Conservation (phyloP, 306 rosid genomes). For the Mimosa bimucronata region DNA sequence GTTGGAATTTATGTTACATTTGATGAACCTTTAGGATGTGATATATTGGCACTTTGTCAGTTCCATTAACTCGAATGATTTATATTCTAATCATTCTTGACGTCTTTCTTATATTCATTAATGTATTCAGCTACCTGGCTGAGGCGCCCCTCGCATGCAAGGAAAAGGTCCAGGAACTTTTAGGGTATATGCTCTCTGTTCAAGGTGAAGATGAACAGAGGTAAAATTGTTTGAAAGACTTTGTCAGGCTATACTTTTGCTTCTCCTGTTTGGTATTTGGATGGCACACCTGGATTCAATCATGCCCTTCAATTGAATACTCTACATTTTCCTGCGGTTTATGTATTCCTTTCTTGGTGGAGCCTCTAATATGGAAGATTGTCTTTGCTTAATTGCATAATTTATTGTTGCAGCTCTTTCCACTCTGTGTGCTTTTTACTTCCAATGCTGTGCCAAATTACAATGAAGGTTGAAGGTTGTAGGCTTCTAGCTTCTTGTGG, state of each 20-base stretch:
- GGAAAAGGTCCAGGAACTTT: constrained; percentile 74
- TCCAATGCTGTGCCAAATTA: constrained; percentile 82
- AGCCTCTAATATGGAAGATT: constrained; percentile 19
- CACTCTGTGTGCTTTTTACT: constrained; percentile 79
- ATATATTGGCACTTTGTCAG: constrained; percentile 1
- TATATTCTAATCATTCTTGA: constrained; percentile 23
- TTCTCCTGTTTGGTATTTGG: background rate
- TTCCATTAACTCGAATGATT: constrained; percentile 16
- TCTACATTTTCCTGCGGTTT: background rate
- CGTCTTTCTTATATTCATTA: constrained; percentile 25
- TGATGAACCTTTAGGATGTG: constrained; percentile 10
- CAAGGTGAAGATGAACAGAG: constrained; percentile 91
- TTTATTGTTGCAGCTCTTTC: constrained; percentile 72
- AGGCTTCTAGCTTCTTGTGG: constrained; percentile 64
- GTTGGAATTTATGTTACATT: background rate
- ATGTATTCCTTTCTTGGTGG: too few relatives aligned
- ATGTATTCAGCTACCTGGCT: constrained; percentile 84
- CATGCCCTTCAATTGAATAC: background rate
- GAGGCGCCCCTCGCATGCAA: constrained; percentile 82
- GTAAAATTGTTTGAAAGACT: constrained; percentile 44
- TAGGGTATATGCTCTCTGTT: constrained; percentile 74
- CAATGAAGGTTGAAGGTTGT: constrained; percentile 82
- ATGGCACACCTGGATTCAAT: background rate
- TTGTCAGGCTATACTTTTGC: background rate
- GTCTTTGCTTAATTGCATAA: constrained; percentile 36